Evolutionary conservation across 2,329 filamentous ascomycete species (phyloP).

Genomic region (Diaporthe longicolla): DNA sequence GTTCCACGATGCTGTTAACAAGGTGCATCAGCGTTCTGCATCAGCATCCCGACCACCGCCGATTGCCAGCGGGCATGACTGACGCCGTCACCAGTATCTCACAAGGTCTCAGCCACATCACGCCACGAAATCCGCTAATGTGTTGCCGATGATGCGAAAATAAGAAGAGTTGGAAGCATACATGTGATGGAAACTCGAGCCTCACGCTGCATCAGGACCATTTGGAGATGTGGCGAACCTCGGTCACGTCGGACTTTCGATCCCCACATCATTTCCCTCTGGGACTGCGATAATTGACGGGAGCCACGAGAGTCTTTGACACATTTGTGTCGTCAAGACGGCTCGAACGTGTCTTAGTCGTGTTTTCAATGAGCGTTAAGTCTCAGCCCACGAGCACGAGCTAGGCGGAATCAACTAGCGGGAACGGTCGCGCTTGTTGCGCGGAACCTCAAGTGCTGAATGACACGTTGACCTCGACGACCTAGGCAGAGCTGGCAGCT

Average conservation of each 20-base stretch:
- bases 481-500: background rate
- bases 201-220: background rate
- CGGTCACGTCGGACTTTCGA: background rate
- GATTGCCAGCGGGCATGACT: background rate
- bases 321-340: background rate
- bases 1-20: conserved; percentile 9
- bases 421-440: background rate
- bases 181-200: background rate
- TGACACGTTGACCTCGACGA: conserved; percentile 11
- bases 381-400: background rate
- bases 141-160: background rate
- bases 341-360: conserved; percentile 11
- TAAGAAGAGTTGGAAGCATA: background rate
- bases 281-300: background rate
- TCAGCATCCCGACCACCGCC: background rate
- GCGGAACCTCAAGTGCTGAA: conserved; percentile 21
- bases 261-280: background rate
- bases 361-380: background rate
- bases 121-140: background rate
- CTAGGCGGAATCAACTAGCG: conserved; percentile 2
- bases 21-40: background rate
- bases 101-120: conserved; percentile 22
- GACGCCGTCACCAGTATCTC: background rate
- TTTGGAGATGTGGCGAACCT: background rate
- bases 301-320: background rate